phyloP scores from a whole-genome alignment of 257 asterid genomes.

The Parsonsia alboflavescens region DNA sequence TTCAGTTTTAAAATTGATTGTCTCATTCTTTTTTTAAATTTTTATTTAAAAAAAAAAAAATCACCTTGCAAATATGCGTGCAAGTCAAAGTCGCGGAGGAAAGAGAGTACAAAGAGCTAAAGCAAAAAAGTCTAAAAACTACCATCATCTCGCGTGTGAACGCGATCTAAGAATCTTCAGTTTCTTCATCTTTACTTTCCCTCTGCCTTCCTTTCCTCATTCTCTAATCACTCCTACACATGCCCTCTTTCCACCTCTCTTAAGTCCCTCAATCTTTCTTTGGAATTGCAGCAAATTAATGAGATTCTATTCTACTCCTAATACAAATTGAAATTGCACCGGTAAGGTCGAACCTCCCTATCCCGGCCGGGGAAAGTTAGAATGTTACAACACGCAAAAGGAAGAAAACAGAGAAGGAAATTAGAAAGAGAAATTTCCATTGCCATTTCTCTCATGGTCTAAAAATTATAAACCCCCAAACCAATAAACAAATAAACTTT shows the following conservation, averaged over 20 bases:
- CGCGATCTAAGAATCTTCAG: conserved; percentile 25
- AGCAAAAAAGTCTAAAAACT: conserved; percentile 1
- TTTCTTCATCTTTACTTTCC: conserved; percentile 17
- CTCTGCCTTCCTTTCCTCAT: not conserved
- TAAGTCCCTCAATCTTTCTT: not conserved
- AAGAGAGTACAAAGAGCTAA: no score
- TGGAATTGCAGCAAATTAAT: conserved; percentile 2
- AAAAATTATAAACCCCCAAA: conserved; percentile 48
- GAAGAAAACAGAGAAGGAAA: no score
- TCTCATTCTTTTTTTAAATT: no score
- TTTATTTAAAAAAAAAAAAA: not conserved
- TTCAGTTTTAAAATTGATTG: no score
- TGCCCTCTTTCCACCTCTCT: not conserved
- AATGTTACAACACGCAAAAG: not conserved
- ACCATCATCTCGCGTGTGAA: conserved; percentile 29
- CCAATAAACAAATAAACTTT: conserved; percentile 42
- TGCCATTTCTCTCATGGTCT: conserved; percentile 27
- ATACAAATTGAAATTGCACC: no score
- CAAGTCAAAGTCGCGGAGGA: no score
- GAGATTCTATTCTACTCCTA: no score
- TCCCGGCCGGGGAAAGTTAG: no score
- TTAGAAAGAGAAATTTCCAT: conserved; percentile 33
- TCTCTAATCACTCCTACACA: not conserved
- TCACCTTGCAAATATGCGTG: no score
- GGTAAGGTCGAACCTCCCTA: no score